Conservation (phyloP, 208 protist genomes). For the Polymyxa betae region DNA sequence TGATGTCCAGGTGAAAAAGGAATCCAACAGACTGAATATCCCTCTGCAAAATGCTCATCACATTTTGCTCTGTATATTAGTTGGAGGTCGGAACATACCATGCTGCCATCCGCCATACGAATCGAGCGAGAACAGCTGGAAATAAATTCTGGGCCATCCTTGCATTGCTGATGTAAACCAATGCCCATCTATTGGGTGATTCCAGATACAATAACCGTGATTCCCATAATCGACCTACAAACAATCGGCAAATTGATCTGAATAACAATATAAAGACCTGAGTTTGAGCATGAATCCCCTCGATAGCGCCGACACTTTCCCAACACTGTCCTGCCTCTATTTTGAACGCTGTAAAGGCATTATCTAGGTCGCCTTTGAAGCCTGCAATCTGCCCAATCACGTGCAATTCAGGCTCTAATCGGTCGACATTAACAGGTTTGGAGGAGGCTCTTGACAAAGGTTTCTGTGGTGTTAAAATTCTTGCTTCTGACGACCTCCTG, state of each 20-base stretch:
- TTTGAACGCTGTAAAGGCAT: conserved; percentile 36
- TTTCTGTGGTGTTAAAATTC: too few relatives aligned
- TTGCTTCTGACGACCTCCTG: too few relatives aligned
- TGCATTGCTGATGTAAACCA: neutral
- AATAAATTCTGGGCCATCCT: conserved; percentile 14
- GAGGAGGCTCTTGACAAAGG: neutral
- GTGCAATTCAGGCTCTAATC: conserved; percentile 41
- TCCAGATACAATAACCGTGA: conserved; percentile 1
- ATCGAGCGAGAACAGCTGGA: conserved; percentile 35
- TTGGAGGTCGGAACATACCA: neutral
- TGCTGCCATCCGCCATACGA: neutral
- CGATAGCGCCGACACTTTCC: neutral
- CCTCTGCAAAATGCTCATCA: neutral
- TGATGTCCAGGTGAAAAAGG: neutral
- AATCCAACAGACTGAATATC: neutral
- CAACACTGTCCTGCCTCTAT: neutral
- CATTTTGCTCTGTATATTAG: neutral
- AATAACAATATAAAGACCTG: neutral
- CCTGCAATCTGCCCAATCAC: conserved; percentile 2
- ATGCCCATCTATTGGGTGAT: conserved; percentile 15
- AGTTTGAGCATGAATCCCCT: neutral
- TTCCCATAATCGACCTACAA: neutral
- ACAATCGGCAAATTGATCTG: neutral
- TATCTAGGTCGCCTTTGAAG: conserved; percentile 8
- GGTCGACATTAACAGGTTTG: neutral